Evolutionary conservation across 352 stramenopile genomes (phyloP).

Genomic region (Phytopythium vexans): DNA sequence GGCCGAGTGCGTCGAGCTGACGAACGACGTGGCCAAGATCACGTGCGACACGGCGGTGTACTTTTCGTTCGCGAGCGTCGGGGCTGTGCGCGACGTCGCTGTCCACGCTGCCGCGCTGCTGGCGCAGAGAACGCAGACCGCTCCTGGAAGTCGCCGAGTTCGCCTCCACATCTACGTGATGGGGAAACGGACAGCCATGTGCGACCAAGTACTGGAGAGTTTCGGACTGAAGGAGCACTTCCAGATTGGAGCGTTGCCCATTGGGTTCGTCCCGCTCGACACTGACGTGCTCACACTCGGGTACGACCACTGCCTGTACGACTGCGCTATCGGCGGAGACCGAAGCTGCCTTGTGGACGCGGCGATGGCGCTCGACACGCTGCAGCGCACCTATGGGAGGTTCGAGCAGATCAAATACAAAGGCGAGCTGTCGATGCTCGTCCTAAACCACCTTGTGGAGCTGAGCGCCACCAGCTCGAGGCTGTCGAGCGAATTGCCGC

Average conservation of each 20-base stretch:
- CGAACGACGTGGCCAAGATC: slow-evolving; percentile 37
- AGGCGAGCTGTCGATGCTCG: slow-evolving; percentile 62
- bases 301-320: slow-evolving; percentile 45
- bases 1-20: slow-evolving; percentile 55
- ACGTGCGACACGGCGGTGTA: slow-evolving; percentile 39
- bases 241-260: slow-evolving; percentile 31
- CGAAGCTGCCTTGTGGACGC: slow-evolving; percentile 45
- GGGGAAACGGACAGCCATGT: slow-evolving; percentile 52
- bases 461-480: slow-evolving; percentile 21
- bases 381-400: slow-evolving; percentile 54
- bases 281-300: slow-evolving; percentile 59
- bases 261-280: slow-evolving; percentile 64
- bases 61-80: slow-evolving; percentile 31
- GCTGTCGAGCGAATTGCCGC: background rate
- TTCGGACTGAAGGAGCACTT: slow-evolving; percentile 31
- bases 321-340: slow-evolving; percentile 45
- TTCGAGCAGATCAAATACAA: slow-evolving; percentile 82
- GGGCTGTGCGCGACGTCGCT: slow-evolving; percentile 44
- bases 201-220: slow-evolving; percentile 37
- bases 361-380: slow-evolving; percentile 38
- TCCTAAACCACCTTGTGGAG: slow-evolving; percentile 66
- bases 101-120: slow-evolving; percentile 38
- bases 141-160: background rate
- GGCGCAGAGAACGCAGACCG: slow-evolving; percentile 11
- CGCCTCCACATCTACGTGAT: slow-evolving; percentile 35